phyloP scores from a whole-genome alignment of 768 basidiomycete genomes.

The Termitomyces sp. region DNA sequence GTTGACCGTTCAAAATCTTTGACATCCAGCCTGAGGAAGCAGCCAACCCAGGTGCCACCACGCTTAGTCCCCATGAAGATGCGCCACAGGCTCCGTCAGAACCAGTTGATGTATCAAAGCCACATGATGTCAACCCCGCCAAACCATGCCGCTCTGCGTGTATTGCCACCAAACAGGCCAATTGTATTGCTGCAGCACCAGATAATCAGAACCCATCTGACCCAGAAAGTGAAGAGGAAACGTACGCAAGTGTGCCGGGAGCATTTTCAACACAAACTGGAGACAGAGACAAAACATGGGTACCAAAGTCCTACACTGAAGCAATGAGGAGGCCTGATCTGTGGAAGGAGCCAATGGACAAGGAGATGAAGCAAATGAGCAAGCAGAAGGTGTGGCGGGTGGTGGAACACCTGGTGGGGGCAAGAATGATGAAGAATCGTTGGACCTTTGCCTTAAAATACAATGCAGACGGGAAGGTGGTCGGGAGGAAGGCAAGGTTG shows the following conservation, averaged over 20 bases:
- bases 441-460: neutral
- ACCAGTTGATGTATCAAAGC: no score
- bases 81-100: no score
- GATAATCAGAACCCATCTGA: neutral
- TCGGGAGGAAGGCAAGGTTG: neutral
- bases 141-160: no score
- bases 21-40: no score
- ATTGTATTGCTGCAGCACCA: no score
- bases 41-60: no score
- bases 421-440: neutral
- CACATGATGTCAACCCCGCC: no score
- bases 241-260: neutral
- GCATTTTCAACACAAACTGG: neutral
- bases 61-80: no score
- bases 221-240: neutral
- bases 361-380: neutral
- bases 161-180: no score
- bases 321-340: neutral
- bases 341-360: conserved; percentile 1
- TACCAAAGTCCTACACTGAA: neutral
- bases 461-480: neutral
- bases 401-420: neutral
- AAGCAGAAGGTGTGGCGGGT: conserved; percentile 6
- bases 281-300: neutral
- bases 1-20: no score